These are phyloP conservation scores for Neocallimastix lanati DNA, from an alignment of 192 early-diverging fungal genomes.

Conservation along the genomic window DNA sequence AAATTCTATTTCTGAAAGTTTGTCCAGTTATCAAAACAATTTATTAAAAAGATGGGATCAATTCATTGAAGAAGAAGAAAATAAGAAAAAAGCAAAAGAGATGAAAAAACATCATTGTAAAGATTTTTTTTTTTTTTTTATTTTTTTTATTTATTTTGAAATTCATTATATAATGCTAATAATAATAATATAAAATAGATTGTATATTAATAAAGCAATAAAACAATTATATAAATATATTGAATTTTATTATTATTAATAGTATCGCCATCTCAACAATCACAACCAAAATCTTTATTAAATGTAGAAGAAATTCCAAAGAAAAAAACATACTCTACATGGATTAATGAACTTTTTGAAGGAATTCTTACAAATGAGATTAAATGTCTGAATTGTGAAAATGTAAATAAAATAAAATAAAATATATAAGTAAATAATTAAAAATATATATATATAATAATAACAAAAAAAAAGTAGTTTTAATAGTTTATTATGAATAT, in stretches of 20 bases:
- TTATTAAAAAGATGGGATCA: not conserved
- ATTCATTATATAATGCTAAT: too few species aligned
- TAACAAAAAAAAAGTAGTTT: too few species aligned
- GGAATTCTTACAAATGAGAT: constrained; percentile 91
- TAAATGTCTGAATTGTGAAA: constrained; percentile 91
- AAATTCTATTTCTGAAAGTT: constrained; percentile 76
- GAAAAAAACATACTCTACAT: constrained; percentile 39
- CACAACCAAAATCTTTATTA: not conserved
- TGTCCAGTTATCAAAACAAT: constrained; percentile 20
- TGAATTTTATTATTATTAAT: not conserved
- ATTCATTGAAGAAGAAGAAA: not conserved
- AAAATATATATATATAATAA: too few species aligned
- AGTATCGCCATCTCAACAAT: not conserved
- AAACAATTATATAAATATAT: too few species aligned
- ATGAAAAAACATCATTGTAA: not conserved
- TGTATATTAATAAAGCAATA: too few species aligned
- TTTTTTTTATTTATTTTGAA: too few species aligned
- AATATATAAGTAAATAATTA: too few species aligned
- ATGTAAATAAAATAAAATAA: constrained; percentile 13
- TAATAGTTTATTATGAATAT: too few species aligned
- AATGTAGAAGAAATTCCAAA: constrained; percentile 38
- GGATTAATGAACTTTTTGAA: constrained; percentile 93
- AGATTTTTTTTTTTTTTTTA: too few species aligned
- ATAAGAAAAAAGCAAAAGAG: constrained; percentile 1
- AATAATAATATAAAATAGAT: too few species aligned